Evolutionary conservation across 306 rosid genomes (phyloP), one percentile per base, ranked within the genome.

Genomic region (Ormosia emarginata): DNA sequence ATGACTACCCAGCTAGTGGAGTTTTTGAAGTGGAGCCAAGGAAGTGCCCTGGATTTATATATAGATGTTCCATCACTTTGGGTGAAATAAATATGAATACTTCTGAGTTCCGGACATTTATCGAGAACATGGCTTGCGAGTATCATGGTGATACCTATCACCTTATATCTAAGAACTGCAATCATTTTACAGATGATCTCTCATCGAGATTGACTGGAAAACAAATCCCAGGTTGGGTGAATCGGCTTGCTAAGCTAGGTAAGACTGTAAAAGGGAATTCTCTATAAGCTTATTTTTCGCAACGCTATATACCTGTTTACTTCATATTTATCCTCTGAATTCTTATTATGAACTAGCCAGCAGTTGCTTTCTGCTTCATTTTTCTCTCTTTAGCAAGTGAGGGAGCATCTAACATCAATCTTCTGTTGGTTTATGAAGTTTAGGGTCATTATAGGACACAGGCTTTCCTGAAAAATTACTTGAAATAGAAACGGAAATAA

Each of bases 111-210:
- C 89, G 93, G 67, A 82, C 83, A 13, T 93, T 89, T 83, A 91
- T 96, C 30, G 97, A 93, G 87, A 81, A 74, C 74, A 81, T 85
- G 81, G 98, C 99, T 68, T 82, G 90, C 0, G 97, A 96, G 87
- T 96, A 93, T 88, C 88, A 92, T 75, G 99, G 99, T 53, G 97
- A 96, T 86, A 96, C 98, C 34, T 96, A 96, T 87, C 96, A 96
- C 77, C 99, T 96, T 80, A 85, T 93, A 75, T 84, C 99, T 86
- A 94, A 93, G 89, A 96, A 96, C 77, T 96, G 99, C 87, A 96
- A 96, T 81, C 98, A 96, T 78, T 96, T 96, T 82, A 91, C 99
- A 4, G 94, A 92, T 71, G 97, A 93, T 85, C 77, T 96, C 44
- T 84, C 91, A 0, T 41, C 18, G 58, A 90, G 94, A 86, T 89